These are phyloP conservation scores for Kuraishia piskuri DNA, from an alignment of 805 yeast genomes.

Conservation along the genomic window DNA sequence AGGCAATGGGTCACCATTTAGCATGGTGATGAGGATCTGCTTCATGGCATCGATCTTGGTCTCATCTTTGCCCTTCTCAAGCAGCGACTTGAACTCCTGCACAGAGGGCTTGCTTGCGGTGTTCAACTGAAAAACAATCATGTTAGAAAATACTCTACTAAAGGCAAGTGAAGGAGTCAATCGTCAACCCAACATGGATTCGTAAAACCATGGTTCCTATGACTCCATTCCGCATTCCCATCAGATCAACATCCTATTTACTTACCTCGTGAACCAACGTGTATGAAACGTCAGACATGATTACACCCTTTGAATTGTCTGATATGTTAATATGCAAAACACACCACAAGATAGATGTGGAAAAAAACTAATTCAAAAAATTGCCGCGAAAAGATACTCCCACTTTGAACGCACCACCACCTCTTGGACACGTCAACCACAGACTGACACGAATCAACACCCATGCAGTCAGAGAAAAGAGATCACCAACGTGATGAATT, in stretches of 20 bases:
- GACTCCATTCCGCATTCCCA: no score
- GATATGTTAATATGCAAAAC: no score
- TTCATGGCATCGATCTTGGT: constrained; percentile 87
- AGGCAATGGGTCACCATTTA: constrained; percentile 90
- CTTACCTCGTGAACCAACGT: constrained; percentile 65
- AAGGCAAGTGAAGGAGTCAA: background rate
- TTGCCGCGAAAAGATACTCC: no score
- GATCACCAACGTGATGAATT: no score
- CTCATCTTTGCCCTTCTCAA: constrained; percentile 88
- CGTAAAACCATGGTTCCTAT: background rate
- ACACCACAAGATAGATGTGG: no score
- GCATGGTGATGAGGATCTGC: constrained; percentile 72
- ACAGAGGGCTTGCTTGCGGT: constrained; percentile 54
- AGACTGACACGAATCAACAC: background rate
- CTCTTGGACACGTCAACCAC: background rate
- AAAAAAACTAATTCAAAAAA: no score
- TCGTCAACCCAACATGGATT: background rate
- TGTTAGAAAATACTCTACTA: background rate
- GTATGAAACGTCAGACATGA: constrained; percentile 39
- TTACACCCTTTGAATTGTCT: background rate
- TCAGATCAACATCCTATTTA: background rate
- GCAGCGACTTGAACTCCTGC: constrained; percentile 63
- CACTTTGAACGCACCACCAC: no score
- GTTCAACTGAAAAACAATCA: constrained; percentile 32
- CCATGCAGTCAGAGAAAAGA: background rate